Percentiles rank a stretch among this genome's conserved stretches.
Conservation (phyloP, 2,329 filamentous ascomycete genomes). For the Beauveria scarabaeidicola region DNA sequence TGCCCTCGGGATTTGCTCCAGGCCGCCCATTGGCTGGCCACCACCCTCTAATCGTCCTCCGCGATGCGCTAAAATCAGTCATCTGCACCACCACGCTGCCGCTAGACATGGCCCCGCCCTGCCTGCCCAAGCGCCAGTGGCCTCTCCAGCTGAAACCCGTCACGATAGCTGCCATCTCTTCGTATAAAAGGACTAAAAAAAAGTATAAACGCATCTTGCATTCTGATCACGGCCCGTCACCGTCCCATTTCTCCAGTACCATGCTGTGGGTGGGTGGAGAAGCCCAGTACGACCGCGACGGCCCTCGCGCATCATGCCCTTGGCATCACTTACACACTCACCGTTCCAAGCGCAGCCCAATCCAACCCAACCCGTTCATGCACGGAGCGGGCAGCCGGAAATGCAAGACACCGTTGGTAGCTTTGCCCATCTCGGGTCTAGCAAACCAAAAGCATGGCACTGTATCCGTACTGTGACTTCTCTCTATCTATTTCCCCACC, state of each 20-base stretch:
- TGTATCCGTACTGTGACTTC: no score
- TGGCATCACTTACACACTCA: background rate
- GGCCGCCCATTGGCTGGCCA: background rate
- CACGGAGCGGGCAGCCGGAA: background rate
- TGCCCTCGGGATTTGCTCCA: background rate
- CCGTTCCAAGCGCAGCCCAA: background rate
- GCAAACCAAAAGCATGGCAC: background rate
- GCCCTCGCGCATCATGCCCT: background rate
- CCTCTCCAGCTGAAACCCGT: background rate
- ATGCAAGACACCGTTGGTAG: background rate
- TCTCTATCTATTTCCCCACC: background rate
- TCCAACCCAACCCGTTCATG: background rate
- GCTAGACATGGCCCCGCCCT: no score
- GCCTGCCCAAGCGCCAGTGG: background rate
- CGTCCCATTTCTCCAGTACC: background rate
- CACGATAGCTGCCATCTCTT: background rate
- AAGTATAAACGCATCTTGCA: background rate
- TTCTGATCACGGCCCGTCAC: background rate
- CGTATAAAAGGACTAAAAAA: background rate
- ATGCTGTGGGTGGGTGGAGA: background rate
- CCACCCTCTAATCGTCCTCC: background rate
- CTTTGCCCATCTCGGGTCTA: background rate
- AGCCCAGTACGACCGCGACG: background rate
- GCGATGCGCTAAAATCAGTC: background rate
- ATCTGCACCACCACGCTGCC: background rate